Evolutionary conservation across 179 eudicot species (phyloP).

Genomic region (Beta corolliflora): DNA sequence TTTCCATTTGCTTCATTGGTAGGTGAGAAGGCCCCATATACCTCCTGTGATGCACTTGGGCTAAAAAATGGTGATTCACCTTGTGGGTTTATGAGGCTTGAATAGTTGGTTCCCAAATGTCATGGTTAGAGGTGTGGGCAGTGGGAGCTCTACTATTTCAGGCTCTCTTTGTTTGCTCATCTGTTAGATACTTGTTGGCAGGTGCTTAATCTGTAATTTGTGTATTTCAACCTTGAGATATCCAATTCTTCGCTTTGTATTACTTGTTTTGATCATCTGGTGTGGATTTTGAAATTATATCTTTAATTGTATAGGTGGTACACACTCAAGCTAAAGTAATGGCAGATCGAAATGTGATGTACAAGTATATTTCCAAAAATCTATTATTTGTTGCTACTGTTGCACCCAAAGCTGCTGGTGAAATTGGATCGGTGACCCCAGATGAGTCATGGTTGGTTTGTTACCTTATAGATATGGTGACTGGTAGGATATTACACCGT

Average conservation of each 20-base stretch:
- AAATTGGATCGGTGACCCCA: slow-evolving; percentile 86
- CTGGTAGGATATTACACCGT: slow-evolving; percentile 93
- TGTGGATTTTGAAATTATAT: not conserved
- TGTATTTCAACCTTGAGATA: too few relatives aligned
- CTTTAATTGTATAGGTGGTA: slow-evolving; percentile 61
- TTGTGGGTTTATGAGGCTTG: too few relatives aligned
- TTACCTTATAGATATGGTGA: slow-evolving; percentile 87
- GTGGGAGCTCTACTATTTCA: too few relatives aligned
- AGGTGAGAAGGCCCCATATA: too few relatives aligned
- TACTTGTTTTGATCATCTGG: not conserved
- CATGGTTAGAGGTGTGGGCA: too few relatives aligned
- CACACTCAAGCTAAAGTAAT: slow-evolving; percentile 94
- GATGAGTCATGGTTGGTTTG: slow-evolving; percentile 89
- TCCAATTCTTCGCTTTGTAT: not conserved
- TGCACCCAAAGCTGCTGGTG: slow-evolving; percentile 86
- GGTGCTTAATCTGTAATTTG: not conserved
- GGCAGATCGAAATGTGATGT: slow-evolving; percentile 89
- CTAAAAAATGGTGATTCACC: too few relatives aligned
- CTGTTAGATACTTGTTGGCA: not conserved
- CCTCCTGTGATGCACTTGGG: too few relatives aligned
- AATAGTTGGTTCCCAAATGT: too few relatives aligned
- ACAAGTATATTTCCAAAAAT: slow-evolving; percentile 87
- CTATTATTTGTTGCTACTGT: slow-evolving; percentile 84
- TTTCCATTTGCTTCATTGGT: too few relatives aligned
- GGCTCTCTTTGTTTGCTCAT: too few relatives aligned